Evolutionary conservation across 2,329 filamentous ascomycete species (phyloP).

Genomic region (Colletotrichum orchidophilum): DNA sequence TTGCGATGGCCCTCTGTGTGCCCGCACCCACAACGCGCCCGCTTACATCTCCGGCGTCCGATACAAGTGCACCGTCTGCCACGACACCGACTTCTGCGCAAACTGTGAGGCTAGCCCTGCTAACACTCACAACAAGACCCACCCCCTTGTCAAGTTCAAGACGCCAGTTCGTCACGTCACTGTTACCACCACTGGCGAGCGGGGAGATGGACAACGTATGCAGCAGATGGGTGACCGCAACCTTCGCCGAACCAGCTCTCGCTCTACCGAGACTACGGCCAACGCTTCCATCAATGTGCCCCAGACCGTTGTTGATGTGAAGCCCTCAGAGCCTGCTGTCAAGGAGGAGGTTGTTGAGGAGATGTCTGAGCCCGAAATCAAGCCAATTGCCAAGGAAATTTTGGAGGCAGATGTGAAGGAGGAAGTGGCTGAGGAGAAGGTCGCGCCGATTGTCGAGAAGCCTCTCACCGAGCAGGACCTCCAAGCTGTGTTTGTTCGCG

Average conservation of each 20-base stretch:
- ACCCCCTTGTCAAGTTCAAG: conserved; percentile 97
- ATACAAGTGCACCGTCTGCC: conserved; percentile 97
- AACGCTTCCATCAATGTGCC: conserved; percentile 62
- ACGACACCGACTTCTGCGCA: conserved; percentile 94
- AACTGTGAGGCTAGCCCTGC: conserved; percentile 89
- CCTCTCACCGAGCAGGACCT: conserved; percentile 44
- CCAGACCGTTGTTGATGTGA: conserved; percentile 77
- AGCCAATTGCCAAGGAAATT: conserved; percentile 24
- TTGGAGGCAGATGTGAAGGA: conserved; percentile 16
- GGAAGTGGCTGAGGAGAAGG: conserved; percentile 36
- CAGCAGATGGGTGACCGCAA: conserved; percentile 75
- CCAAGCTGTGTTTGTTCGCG: conserved; percentile 74
- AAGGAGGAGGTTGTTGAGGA: conserved; percentile 39
- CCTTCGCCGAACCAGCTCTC: conserved; percentile 50
- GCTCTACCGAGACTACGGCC: conserved; percentile 61
- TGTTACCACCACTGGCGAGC: conserved; percentile 85
- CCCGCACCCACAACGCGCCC: conserved; percentile 58
- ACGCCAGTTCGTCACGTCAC: conserved; percentile 88
- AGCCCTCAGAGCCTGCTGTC: conserved; percentile 63
- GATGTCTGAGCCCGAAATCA: conserved; percentile 36
- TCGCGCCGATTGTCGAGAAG: conserved; percentile 38
- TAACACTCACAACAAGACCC: conserved; percentile 92
- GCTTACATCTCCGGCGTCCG: conserved; percentile 84
- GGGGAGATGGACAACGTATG: conserved; percentile 71
- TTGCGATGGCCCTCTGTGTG: conserved; percentile 94